Evolutionary conservation across 257 asterid species (phyloP).

Genomic region (Lavandula angustifolia): DNA sequence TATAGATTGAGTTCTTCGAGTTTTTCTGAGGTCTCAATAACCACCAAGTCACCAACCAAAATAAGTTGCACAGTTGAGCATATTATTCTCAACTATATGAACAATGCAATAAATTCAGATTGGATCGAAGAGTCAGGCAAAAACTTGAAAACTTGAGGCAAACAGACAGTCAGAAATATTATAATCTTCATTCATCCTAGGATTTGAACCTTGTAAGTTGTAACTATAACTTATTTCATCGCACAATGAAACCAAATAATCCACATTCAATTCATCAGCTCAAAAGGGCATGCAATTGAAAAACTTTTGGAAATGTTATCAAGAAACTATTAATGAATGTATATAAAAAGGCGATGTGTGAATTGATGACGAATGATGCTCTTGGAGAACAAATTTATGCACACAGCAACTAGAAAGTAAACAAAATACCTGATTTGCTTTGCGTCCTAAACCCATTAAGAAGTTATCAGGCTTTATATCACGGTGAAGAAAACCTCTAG

Average conservation of each 20-base stretch:
- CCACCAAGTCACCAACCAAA: background rate
- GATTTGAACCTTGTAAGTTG: background rate
- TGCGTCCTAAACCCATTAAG: slow-evolving; percentile 91
- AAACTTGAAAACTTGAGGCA: background rate
- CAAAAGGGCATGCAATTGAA: background rate
- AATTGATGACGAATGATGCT: background rate
- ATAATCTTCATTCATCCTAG: background rate
- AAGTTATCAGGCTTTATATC: slow-evolving; percentile 94
- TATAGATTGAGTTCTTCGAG: background rate
- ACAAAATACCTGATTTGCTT: slow-evolving; percentile 79
- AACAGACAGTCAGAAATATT: background rate
- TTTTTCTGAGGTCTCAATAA: background rate
- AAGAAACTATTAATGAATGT: background rate
- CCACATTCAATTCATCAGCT: background rate
- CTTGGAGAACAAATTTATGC: background rate
- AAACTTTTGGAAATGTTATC: background rate
- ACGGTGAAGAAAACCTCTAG: slow-evolving; percentile 93
- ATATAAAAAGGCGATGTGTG: background rate
- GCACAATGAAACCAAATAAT: background rate
- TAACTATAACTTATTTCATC: background rate
- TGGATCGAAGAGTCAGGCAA: background rate
- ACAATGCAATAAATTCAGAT: background rate
- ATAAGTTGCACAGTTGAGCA: background rate
- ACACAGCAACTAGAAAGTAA: background rate
- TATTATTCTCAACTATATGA: slow-evolving; percentile 1